A percentile compares a stretch with the other conserved stretches of the same genome.
These are phyloP conservation scores for Spencermartinsiella europaea DNA, from an alignment of 805 yeast species.

Conservation along the genomic window DNA sequence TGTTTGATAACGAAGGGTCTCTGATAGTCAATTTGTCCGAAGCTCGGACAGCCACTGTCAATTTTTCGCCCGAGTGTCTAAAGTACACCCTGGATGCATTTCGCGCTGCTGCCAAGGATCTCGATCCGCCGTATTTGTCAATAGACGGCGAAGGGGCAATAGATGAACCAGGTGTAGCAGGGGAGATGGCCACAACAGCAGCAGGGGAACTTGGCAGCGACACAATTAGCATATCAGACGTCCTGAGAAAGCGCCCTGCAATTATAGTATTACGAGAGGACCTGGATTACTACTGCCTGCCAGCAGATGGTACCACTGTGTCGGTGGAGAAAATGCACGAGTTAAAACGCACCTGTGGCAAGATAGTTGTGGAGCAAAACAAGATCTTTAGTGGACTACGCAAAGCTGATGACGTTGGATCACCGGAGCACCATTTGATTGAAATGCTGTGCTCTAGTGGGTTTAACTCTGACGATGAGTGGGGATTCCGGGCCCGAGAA, in stretches of 20 bases:
- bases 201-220: constrained; percentile 13
- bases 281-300: constrained; percentile 86
- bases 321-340: constrained; percentile 55
- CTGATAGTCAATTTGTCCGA: constrained; percentile 76
- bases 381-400: constrained; percentile 72
- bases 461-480: constrained; percentile 53
- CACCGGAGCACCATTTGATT: constrained; percentile 91
- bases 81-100: constrained; percentile 74
- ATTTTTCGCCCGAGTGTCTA: constrained; percentile 83
- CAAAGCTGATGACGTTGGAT: constrained; percentile 33
- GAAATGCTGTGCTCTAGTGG: constrained; percentile 95
- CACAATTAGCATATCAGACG: constrained; percentile 11
- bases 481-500: constrained; percentile 91
- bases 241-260: constrained; percentile 49
- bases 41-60: constrained; percentile 68
- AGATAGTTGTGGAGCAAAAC: constrained; percentile 49
- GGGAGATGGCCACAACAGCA: constrained; percentile 13
- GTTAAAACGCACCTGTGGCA: constrained; percentile 70
- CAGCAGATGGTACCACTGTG: constrained; percentile 49
- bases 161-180: constrained; percentile 9
- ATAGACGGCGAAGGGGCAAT: constrained; percentile 24
- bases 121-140: constrained; percentile 27
- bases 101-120: constrained; percentile 60
- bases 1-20: constrained; percentile 69
- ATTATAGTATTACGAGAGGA: constrained; percentile 91